Base-by-base conservation (phyloP, 441 rosid genomes). In the Corymbia calophylla region DNA sequence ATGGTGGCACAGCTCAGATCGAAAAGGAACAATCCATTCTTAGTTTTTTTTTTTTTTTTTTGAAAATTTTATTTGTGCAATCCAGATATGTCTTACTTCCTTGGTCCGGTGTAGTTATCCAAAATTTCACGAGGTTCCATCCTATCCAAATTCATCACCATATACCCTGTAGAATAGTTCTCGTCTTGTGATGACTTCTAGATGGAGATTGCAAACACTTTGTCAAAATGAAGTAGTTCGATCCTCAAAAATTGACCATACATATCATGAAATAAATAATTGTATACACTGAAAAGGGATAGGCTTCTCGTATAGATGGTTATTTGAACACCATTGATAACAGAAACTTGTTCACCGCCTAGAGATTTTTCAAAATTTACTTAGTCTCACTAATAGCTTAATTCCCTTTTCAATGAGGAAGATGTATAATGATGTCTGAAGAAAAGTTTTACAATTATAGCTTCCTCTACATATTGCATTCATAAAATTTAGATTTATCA, bases 331-430 rank as follows among this genome's bases (percentile, higher is more conserved):
- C 3, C 2, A 68, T 68, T 32, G 77, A 32, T 1, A 17, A 68
- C 7, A 32, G 23, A 32, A 31, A 31, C 21, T 32, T 0, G 44
- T 68, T 68, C 0, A 68, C 25, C 1, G 44, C 44, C 25, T 9
- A 17, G 77, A 32, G 44, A 68, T 31, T 68, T 68, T 68, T 68
- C 21, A 68, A 32, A 66, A 8, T 32, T 17, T 31, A 17, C 5
- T 68, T 16, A 8, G 77, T 31, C 44, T 68, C 6, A 7, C 16
- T 3, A 6, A n/a, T n/a, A 64, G 73, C 35, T 64, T 64, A n/a
- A 10, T 29, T 64, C 73, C 35, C 73, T n/a, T 64, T 64, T 64
- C 17, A 64, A n/a, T 5, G 19, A n/a, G 73, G 73, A 64, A n/a
- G 73, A 39, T 31, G 23, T 16, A 66, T 66, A 31, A 66, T 66